Percentiles rank a stretch among this genome's conserved stretches.
phyloP scores from a whole-genome alignment of 345 rosid species.

The Aurinia saxatilis region DNA sequence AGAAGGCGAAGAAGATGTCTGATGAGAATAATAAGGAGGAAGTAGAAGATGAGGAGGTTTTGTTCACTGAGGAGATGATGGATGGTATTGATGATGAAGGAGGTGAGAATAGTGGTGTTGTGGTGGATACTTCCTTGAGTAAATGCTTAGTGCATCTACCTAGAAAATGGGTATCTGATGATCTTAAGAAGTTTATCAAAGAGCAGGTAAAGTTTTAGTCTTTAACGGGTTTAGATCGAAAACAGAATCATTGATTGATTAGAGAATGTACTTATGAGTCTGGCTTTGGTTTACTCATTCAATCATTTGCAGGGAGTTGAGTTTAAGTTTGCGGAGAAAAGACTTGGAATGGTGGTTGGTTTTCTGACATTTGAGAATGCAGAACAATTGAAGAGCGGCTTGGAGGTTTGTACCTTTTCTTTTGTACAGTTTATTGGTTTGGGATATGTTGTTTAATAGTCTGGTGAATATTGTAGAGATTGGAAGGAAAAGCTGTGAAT shows the following conservation, averaged over 20 bases:
- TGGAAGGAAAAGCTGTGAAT: conserved; percentile 60
- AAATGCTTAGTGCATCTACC: conserved; percentile 84
- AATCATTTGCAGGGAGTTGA: conserved; percentile 45
- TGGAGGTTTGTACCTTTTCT: conserved; percentile 31
- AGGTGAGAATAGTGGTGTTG: conserved; percentile 25
- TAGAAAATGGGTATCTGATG: conserved; percentile 55
- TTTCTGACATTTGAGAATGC: conserved; percentile 65
- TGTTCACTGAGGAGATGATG: conserved; percentile 56
- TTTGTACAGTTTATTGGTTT: neutral
- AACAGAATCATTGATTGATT: neutral
- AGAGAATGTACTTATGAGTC: too few species aligned
- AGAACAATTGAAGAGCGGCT: conserved; percentile 53
- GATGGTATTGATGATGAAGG: conserved; percentile 39
- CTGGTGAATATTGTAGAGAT: conserved; percentile 36
- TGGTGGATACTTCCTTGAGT: conserved; percentile 44
- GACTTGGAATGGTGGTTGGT: conserved; percentile 76
- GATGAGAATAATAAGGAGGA: conserved; percentile 31
- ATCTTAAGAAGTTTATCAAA: conserved; percentile 48
- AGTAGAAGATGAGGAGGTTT: conserved; percentile 30
- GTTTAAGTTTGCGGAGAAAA: conserved; percentile 65
- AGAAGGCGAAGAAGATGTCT: conserved; percentile 37
- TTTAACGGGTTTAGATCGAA: neutral
- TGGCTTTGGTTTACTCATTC: neutral
- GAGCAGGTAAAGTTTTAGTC: conserved; percentile 43
- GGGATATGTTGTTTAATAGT: neutral